Evolutionary conservation across 768 basidiomycete genomes (phyloP), one percentile per base, ranked within the genome.

Genomic region (Xerocomus potaroensis): DNA sequence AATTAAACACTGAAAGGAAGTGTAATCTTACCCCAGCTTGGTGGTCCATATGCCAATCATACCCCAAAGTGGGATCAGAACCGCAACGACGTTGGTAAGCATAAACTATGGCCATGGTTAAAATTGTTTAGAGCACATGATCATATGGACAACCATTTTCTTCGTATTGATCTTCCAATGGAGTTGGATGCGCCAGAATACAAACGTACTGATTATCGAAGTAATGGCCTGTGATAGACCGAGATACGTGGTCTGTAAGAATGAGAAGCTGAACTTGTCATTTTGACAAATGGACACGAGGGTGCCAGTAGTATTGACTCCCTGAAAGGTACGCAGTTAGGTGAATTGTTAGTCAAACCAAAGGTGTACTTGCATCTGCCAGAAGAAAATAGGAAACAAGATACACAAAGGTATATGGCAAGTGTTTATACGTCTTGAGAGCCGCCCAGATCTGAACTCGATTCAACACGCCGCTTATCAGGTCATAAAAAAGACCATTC

Each of bases 41-140:
- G 68, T 51, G 0, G 88, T 89, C 87, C 89, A 89, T 39, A 91
- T 80, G 2, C 90, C 88, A 34, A 90, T 72, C 85, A 87, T 85
- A 12, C 87, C 86, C 89, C 89, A 91, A 6, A 90, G 70, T 1
- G 89, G 87, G 42, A 91, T 88, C 35, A 90, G 33, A 21, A 90
- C 76, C 3, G 86, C 85, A 5, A 84, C 78, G 0, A 87, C 75
- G 52, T 87, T 90, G 3, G 87, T 90, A 0, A 86, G 76, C 12
- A 82, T 68, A 56, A 91, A 90, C 85, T 90, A 31, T 32, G 1
- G 32, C 1, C 5, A 16, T 5, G 19, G n/a, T 47, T 23, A 49
- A 31, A 19, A 40, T 34, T 9, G 27, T n/a, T 27, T 37, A n/a
- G 14, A 7, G 4, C 21, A 30, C 1, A 14, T 3, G 8, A 22